phyloP scores from a whole-genome alignment of 2,329 filamentous ascomycete genomes.

The Colletotrichum noveboracense region DNA sequence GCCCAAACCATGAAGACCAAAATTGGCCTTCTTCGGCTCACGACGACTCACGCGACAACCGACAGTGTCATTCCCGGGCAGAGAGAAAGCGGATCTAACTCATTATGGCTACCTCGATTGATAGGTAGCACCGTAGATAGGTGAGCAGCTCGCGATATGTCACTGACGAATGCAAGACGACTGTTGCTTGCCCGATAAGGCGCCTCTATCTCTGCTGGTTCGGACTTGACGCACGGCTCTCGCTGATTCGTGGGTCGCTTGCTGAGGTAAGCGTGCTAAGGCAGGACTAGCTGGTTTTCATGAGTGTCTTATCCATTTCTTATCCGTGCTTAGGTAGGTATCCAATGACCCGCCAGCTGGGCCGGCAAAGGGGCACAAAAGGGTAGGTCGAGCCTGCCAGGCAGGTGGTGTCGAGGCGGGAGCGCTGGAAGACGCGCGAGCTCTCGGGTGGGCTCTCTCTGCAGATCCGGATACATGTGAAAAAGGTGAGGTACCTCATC shows the following conservation, averaged over 20 bases:
- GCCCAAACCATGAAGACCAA: background rate
- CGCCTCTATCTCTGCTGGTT: background rate
- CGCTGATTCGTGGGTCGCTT: background rate
- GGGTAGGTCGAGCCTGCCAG: background rate
- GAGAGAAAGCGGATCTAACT: background rate
- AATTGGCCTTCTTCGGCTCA: background rate
- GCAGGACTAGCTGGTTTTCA: background rate
- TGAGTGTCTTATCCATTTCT: background rate
- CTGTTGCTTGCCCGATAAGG: background rate
- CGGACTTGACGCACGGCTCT: background rate
- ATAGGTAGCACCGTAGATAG: background rate
- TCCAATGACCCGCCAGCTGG: background rate
- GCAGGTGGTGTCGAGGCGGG: background rate
- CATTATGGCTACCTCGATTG: background rate
- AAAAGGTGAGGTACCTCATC: background rate
- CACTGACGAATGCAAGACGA: background rate
- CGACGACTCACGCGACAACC: background rate
- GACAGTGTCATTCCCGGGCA: background rate
- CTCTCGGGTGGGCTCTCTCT: background rate
- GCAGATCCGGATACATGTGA: slow-evolving; percentile 3
- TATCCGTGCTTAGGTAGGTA: background rate
- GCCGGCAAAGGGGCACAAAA: background rate
- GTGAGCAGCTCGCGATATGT: background rate
- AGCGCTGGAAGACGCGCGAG: background rate
- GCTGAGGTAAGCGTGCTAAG: background rate